Base-by-base conservation (phyloP, 768 basidiomycete species). In the Dacryopinax primogenitus region DNA sequence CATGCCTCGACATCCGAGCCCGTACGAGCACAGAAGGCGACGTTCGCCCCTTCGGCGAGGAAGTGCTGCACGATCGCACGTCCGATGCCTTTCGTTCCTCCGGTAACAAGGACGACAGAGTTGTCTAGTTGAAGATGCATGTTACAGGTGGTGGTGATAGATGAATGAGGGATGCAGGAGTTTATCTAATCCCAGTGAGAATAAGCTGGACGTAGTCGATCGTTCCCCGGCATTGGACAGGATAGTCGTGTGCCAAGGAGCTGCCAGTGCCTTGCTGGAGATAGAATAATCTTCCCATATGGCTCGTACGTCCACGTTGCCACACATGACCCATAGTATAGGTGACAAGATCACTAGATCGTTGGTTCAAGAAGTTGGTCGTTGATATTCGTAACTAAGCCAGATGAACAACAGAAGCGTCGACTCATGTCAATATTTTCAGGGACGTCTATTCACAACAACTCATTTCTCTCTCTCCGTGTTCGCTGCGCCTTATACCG, bases 61-160 rank as follows among this genome's bases (percentile, higher is more conserved):
- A 62, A 37, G 62, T 34, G 62, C 62, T 62, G 33, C 6, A 62
- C 62, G 62, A 62, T 62, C 62, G 62, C 16, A 11, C 62, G 62
- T 3, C 62, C 62, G 62, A 62, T 62, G 35, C 62, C 62, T 30
- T 62, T 62, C 33, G 62, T 62, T 3, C 62, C 62, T 32, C 62
- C 62, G 2, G 62, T 62, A 18, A 58, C 51, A 30, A 58, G 51
- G 13, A 58, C 18, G 13, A 13, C 32, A 30, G 51, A 58, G 13
- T 32, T 32, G 51, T 58, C 51, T 23, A 58, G 51, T 18, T 58
- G 11, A 21, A 58, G 51, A 58, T 58, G 51, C 51, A 58, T 58
- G 51, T 23, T 9, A 47, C 23, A 26, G 41, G 18, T 15, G 41
- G 18, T 6, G 41, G 18, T 44, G 32, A 9, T 23, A 58, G 26